These are phyloP conservation scores for Xylariomycetidae sp. DNA, from an alignment of 2,329 filamentous ascomycete species.

Conservation along the genomic window DNA sequence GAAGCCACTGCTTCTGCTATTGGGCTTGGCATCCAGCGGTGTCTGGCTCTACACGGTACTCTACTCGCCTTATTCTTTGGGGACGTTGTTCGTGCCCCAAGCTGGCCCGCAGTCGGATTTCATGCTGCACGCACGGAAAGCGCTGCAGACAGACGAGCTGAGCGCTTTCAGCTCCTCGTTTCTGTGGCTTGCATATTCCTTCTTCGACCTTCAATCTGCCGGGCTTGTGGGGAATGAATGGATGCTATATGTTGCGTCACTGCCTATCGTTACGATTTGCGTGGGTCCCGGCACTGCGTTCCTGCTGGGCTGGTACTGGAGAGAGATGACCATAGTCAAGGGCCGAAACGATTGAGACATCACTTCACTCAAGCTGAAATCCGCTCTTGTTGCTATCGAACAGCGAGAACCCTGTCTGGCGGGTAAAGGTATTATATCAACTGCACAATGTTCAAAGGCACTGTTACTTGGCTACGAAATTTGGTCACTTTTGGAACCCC, in stretches of 20 bases:
- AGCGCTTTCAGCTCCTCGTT: conserved; percentile 6
- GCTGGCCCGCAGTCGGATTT: conserved; percentile 6
- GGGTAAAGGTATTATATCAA: too few relatives aligned
- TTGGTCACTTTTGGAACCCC: too few relatives aligned
- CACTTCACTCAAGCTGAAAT: too few relatives aligned
- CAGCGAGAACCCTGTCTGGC: too few relatives aligned
- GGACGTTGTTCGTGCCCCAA: conserved; percentile 10
- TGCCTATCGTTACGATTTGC: conserved; percentile 2
- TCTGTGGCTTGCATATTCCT: conserved; percentile 13
- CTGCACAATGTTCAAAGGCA: too few relatives aligned
- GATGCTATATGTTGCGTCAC: conserved; percentile 3
- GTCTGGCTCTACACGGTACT: conserved; percentile 10
- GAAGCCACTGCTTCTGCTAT: conserved; percentile 1
- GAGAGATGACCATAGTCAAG: too few relatives aligned
- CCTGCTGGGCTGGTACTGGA: conserved; percentile 8
- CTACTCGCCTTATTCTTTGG: conserved; percentile 8
- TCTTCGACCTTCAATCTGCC: conserved; percentile 7
- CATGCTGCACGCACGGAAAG: conserved; percentile 6
- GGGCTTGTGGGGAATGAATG: conserved; percentile 5
- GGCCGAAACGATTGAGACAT: too few relatives aligned
- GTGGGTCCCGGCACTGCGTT: conserved; percentile 10
- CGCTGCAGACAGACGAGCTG: conserved; percentile 10
- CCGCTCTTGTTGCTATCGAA: too few relatives aligned
- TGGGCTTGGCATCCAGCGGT: conserved; percentile 7
- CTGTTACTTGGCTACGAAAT: too few relatives aligned